These are phyloP conservation scores for Medicago arabica DNA, from an alignment of 306 rosid genomes.

Conservation along the genomic window DNA sequence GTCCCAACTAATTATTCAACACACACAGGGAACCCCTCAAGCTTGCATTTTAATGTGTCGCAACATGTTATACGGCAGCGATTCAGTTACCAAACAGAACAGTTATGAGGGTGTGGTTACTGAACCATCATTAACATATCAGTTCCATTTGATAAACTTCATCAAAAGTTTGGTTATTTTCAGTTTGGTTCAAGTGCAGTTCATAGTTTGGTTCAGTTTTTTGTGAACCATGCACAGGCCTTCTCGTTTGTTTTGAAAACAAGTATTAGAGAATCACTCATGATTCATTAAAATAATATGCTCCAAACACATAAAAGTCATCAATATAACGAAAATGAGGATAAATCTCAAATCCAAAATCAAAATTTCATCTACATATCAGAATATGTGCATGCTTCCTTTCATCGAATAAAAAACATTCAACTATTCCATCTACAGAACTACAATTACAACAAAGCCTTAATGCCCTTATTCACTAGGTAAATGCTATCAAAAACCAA, in stretches of 20 bases:
- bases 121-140: too few relatives aligned
- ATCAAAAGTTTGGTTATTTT: too few relatives aligned
- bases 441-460: background rate
- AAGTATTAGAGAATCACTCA: constrained; percentile 3
- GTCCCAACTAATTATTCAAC: too few relatives aligned
- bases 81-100: too few relatives aligned
- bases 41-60: too few relatives aligned
- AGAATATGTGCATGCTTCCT: constrained; percentile 29
- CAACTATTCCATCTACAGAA: background rate
- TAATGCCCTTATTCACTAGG: background rate
- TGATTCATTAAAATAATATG: background rate
- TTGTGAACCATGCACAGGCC: background rate
- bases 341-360: background rate
- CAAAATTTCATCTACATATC: background rate
- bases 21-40: too few relatives aligned
- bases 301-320: too few relatives aligned
- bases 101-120: too few relatives aligned
- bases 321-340: background rate
- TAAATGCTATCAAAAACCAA: background rate
- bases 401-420: background rate
- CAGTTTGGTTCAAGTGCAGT: too few relatives aligned
- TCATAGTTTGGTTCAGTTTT: too few relatives aligned
- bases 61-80: too few relatives aligned
- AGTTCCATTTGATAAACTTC: too few relatives aligned
- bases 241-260: background rate